Base-by-base conservation (phyloP, 2,329 filamentous ascomycete species). In the Ophiostoma himal-ulmi region DNA sequence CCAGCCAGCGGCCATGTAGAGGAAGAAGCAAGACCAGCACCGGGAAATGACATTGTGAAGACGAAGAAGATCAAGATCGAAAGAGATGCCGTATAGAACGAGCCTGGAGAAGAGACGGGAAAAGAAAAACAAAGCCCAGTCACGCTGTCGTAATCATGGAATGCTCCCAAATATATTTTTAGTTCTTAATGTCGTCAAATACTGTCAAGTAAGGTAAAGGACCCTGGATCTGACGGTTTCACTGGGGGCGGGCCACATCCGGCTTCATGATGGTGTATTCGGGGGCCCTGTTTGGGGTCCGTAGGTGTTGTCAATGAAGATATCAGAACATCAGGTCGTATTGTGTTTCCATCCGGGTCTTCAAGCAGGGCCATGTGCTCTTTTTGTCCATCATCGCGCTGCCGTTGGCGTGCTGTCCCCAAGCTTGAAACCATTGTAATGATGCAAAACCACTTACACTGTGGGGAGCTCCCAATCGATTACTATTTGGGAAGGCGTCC, bases 221-320 rank as follows among this genome's bases (percentile, higher is more conserved):
- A 13, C 52, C 52, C 52, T 57, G 52, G n/a, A 26, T 20, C 39
- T 57, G 22, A n/a, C 52, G 52, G 11, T 22, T 57, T 57, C 52
- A 11, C 5, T 30, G 52, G 22, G 52, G 52, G 10, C 22, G 52
- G 52, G n/a, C 52, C 52, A 22, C n/a, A 57, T 57, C n/a, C 52
- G n/a, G 52, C 52, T 57, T 57, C 52, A 57, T 26, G n/a, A 26
- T 57, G 52, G n/a, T 57, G 52, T 57, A 26, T 57, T 62, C 11
- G 22, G 22, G 22, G 26, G 57, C 17, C 26, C 57, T 26, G 26
- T 34, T 17, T 17, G 57, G 22, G 57, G 14, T 62, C 8, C 57
- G 26, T 48, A 2, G 44, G 20, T 39, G 44, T 20, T 48, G 44
- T 17, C 44, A 20, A 48, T 20, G n/a, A 7, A 48, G 44, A 48